These are phyloP conservation scores for Saxophila tyrrhenica DNA, from an alignment of 495 filamentous ascomycete genomes.

Conservation along the genomic window DNA sequence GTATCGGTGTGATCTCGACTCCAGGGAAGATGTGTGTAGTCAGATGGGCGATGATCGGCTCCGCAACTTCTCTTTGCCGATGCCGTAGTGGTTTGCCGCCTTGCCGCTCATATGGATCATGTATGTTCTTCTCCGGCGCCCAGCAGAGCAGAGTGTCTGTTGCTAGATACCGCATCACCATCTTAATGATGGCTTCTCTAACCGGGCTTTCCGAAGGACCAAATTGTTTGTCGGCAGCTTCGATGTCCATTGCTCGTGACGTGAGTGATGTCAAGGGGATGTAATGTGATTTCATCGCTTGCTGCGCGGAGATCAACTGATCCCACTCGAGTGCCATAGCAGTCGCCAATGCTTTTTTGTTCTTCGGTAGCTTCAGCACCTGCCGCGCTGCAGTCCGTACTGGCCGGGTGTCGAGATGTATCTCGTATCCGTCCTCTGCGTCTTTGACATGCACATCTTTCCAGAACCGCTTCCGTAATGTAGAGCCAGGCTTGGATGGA, in stretches of 20 bases:
- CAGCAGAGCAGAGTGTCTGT: conserved; percentile 94
- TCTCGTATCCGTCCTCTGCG: conserved; percentile 53
- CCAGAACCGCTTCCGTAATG: conserved; percentile 68
- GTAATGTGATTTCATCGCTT: conserved; percentile 65
- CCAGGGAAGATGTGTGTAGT: conserved; percentile 75
- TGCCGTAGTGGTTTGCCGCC: conserved; percentile 48
- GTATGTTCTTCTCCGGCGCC: conserved; percentile 51
- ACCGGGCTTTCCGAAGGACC: conserved; percentile 27
- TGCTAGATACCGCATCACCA: conserved; percentile 71
- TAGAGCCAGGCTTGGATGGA: conserved; percentile 27
- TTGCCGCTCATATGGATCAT: conserved; percentile 26
- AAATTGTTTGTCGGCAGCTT: conserved; percentile 45
- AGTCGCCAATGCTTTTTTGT: conserved; percentile 72
- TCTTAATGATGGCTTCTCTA: conserved; percentile 49
- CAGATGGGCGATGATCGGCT: conserved; percentile 58
- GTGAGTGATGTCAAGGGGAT: conserved; percentile 83
- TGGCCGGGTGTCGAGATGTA: conserved; percentile 70
- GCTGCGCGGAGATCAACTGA: conserved; percentile 60
- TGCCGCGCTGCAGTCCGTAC: conserved; percentile 64
- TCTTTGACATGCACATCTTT: conserved; percentile 59
- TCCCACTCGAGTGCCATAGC: conserved; percentile 92
- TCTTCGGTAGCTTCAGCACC: conserved; percentile 56
- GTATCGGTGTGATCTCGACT: conserved; percentile 58
- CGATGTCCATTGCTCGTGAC: conserved; percentile 70
- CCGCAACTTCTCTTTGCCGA: conserved; percentile 54